Base-by-base conservation (phyloP, 2,329 filamentous ascomycete species). In the Chrysosphaeria jannelii region DNA sequence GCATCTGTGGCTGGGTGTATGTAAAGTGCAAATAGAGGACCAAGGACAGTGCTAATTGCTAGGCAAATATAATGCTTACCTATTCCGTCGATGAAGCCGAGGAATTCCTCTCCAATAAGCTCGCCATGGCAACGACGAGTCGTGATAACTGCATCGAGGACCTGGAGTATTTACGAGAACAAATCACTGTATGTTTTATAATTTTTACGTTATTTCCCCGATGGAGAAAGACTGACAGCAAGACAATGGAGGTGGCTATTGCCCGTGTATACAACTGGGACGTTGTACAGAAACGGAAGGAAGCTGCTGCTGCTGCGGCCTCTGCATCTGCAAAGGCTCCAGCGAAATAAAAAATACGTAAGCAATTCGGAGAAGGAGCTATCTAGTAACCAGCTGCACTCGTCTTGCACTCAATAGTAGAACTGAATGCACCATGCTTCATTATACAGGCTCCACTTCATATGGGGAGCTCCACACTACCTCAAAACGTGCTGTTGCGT, bases 181-280 rank as follows among this genome's bases (percentile, higher is more conserved):
- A 97, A 46, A 89, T 97, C 35, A 97, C 85, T 31, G 79, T 88
- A 49, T 34, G 61, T 20, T 13, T 23, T n/a, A n/a, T n/a, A n/a
- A n/a, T 10, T 10, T 17, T 8, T 8, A 7, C 5, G 10, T 8
- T 13, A 13, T 13, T 3, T 17, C 20, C 11, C 6, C 8, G 13
- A 13, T 23, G 21, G 16, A 17, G 29, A 28, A 10, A 9, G 20
- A 6, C 6, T n/a, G n/a, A n/a, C n/a, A n/a, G 27, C n/a, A 33
- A 88, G 75, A 91, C 79, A 0, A 68, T 97, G 52, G 85, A 97
- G 45, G 85, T 97, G 16, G 85, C 85, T 4, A 78, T 81, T 19
- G 85, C 85, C 12, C 59, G 85, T 32, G 79, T 97, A n/a, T 93
- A 97, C 46, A 97, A 97, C 45, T 93, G 85, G 81, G 85, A 97